Evolutionary conservation across 108 stramenopile species (phyloP), one percentile per base, ranked within the genome.

Genomic region (Hondaea fermentalgiana): DNA sequence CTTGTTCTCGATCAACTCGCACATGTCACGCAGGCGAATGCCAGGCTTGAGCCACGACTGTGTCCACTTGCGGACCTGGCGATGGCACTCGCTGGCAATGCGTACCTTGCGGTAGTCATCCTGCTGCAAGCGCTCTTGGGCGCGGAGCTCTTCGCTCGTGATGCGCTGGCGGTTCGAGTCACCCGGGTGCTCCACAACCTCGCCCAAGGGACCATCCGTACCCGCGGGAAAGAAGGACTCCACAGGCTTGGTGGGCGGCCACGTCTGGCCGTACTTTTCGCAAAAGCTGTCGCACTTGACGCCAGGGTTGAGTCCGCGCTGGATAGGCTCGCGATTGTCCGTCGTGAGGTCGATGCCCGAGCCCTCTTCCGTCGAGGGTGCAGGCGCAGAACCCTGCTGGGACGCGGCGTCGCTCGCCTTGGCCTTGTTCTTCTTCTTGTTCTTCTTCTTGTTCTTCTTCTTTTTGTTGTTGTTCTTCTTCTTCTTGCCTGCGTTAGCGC

Each of bases 41-140:
- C 99, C 99, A 4, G 99, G 99, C 90, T 98, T 95, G 91, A 97
- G 95, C 90, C 97, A 96, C 64, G 94, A 94, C 92, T 99, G 98
- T 5, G 98, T 97, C 89, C 97, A 96, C 60, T 94, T 93, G 23
- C 99, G 95, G 14, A 99, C 98, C 90, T 99, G 98, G 57, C 98
- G 96, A 90, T 99, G 99, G 8, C 97, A 96, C 92, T 99, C 99
- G 87, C 96, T 89, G 53, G 95, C 97, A 53, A 94, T 92, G 45
- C 99, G 96, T 5, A 97, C 93, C 89, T 97, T 42, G 83, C 94
- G 90, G 92, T 97, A 97, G 23, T 97, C 60, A 71, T 96, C 96
- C 35, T 93, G 91, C 72, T 95, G 90, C 59, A 98, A 69, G 23
- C 96, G 94, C 89, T 99, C 98, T 76, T 88, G 58, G 23, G 94